phyloP scores from a whole-genome alignment of 352 stramenopile genomes.

The Globisporangium echinulatum region DNA sequence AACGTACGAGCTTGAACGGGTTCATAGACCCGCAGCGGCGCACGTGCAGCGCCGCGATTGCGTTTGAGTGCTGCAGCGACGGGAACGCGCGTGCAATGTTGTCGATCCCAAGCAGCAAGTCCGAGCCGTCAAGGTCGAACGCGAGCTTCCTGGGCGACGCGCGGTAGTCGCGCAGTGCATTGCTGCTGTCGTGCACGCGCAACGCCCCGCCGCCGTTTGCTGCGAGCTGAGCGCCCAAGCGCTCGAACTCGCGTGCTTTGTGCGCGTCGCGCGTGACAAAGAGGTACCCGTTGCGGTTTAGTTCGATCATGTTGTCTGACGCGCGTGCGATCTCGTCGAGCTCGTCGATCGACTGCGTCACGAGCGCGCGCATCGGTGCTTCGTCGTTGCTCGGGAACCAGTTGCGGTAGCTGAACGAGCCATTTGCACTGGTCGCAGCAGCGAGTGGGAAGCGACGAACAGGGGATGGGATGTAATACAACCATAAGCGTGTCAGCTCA shows the following conservation, averaged over 20 bases:
- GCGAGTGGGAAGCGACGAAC: background rate
- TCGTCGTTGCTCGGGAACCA: conserved; percentile 73
- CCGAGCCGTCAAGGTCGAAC: conserved; percentile 55
- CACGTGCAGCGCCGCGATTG: conserved; percentile 55
- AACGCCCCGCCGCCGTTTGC: conserved; percentile 45
- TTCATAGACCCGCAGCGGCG: conserved; percentile 67
- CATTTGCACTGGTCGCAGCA: conserved; percentile 36
- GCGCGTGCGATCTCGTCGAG: conserved; percentile 58
- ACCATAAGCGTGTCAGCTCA: no score
- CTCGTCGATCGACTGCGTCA: conserved; percentile 69
- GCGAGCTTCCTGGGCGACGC: conserved; percentile 38
- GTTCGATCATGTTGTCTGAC: conserved; percentile 55
- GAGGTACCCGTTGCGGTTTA: conserved; percentile 78
- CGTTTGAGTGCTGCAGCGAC: conserved; percentile 48
- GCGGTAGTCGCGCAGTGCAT: conserved; percentile 33
- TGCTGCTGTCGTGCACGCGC: conserved; percentile 29
- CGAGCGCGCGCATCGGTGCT: conserved; percentile 56
- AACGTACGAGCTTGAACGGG: conserved; percentile 48
- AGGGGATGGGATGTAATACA: background rate
- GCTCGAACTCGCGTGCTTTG: conserved; percentile 49
- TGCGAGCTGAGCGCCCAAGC: conserved; percentile 36
- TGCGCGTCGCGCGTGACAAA: conserved; percentile 51
- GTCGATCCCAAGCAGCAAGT: conserved; percentile 61
- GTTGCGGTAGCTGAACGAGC: conserved; percentile 80
- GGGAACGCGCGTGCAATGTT: conserved; percentile 52